These are phyloP conservation scores for Phytophthora macrochlamydospora DNA, from an alignment of 352 stramenopile species.

Conservation along the genomic window DNA sequence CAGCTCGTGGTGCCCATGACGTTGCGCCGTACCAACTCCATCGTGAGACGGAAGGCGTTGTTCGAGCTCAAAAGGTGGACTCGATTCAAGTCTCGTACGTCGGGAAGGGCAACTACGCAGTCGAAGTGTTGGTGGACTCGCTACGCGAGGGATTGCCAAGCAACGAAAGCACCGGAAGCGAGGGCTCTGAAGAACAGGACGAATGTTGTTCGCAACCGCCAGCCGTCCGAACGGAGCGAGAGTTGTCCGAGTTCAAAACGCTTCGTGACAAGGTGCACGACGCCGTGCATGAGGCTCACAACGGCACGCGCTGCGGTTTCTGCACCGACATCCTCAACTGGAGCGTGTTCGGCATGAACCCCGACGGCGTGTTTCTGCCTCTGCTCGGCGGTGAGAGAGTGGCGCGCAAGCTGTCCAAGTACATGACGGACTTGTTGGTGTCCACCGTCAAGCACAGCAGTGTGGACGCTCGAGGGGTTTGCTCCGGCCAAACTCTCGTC, in stretches of 20 bases:
- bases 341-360: slow-evolving; percentile 32
- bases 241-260: slow-evolving; percentile 17
- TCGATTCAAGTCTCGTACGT: not conserved
- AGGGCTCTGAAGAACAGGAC: not conserved
- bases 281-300: slow-evolving; percentile 18
- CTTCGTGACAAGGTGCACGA: slow-evolving; percentile 32
- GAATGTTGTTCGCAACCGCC: slow-evolving; percentile 10
- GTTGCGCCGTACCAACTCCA: slow-evolving; percentile 9
- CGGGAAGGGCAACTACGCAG: not conserved
- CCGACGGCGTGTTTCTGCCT: slow-evolving; percentile 22
- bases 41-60: slow-evolving; percentile 12
- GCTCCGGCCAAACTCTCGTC: slow-evolving; percentile 21
- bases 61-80: slow-evolving; percentile 1
- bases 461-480: slow-evolving; percentile 16
- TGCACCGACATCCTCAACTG: slow-evolving; percentile 29
- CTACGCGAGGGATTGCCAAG: not conserved
- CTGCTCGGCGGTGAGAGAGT: slow-evolving; percentile 20
- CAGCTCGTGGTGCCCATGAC: slow-evolving; percentile 16
- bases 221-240: slow-evolving; percentile 20
- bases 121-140: slow-evolving; percentile 9
- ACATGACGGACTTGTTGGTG: slow-evolving; percentile 17
- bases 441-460: slow-evolving; percentile 13
- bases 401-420: slow-evolving; percentile 18
- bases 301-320: slow-evolving; percentile 24
- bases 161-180: not conserved